Conservation (phyloP, 345 rosid genomes). For the Populus tremula region DNA sequence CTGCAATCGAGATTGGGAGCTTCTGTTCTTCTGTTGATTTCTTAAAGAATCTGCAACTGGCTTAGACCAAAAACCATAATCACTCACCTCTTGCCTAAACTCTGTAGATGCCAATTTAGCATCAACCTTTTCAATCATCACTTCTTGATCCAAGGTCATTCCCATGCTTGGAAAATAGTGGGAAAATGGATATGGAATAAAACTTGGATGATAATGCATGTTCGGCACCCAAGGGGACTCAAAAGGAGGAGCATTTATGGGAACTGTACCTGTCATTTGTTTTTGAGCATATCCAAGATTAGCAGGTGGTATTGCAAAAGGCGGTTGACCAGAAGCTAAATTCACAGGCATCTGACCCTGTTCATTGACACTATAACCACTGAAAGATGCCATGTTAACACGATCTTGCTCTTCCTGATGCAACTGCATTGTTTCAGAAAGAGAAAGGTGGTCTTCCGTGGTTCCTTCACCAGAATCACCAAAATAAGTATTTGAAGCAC, state of each 20-base stretch:
- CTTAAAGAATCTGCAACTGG: conserved; percentile 3
- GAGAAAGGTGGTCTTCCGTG: not conserved
- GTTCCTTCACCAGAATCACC: conserved; percentile 1
- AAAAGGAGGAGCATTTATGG: conserved; percentile 2
- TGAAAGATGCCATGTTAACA: conserved; percentile 13
- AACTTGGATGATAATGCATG: conserved; percentile 15
- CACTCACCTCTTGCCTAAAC: conserved; percentile 4
- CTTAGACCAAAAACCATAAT: conserved; percentile 6
- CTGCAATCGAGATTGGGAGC: not conserved
- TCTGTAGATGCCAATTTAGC: conserved; percentile 5
- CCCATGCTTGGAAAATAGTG: conserved; percentile 12
- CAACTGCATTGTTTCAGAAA: conserved; percentile 10
- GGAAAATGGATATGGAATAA: conserved; percentile 1
- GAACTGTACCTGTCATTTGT: conserved; percentile 6
- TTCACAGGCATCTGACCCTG: conserved; percentile 12
- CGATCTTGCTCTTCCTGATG: conserved; percentile 23
- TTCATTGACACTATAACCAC: conserved; percentile 8
- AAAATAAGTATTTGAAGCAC: conserved; percentile 7
- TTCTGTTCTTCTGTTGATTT: conserved; percentile 1
- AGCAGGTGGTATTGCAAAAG: conserved; percentile 3
- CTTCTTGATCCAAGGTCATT: conserved; percentile 16
- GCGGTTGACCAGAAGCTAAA: conserved; percentile 7
- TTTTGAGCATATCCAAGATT: conserved; percentile 15
- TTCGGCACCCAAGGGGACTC: conserved; percentile 7
- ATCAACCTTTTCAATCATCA: not conserved